Conservation (phyloP, 441 rosid species). For the Eruca vesicaria region DNA sequence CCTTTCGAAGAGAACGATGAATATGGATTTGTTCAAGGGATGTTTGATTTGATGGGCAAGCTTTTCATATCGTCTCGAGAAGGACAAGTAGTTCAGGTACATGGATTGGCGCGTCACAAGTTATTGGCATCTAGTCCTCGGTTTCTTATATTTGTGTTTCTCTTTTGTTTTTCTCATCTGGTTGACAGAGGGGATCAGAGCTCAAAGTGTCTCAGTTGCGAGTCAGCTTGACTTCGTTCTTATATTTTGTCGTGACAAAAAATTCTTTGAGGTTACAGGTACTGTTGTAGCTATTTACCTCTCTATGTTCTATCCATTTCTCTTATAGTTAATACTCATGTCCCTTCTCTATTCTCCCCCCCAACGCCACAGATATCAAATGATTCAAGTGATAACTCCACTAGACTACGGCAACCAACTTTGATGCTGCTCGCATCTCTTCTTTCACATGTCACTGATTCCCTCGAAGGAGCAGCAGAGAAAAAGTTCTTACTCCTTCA, state of each 20-base stretch:
- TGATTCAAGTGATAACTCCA: conserved; percentile 39
- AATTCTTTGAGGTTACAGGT: conserved; percentile 83
- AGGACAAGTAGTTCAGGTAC: conserved; percentile 52
- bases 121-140: conserved; percentile 1
- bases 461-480: conserved; percentile 87
- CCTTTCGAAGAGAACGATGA: conserved; percentile 88
- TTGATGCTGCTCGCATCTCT: conserved; percentile 60
- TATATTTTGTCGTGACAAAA: conserved; percentile 81
- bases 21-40: conserved; percentile 87
- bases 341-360: conserved; percentile 11
- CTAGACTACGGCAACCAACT: conserved; percentile 70
- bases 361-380: conserved; percentile 56
- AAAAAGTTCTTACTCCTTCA: conserved; percentile 76
- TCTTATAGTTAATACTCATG: neutral
- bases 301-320: neutral
- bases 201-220: conserved; percentile 58
- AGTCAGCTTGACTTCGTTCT: conserved; percentile 79
- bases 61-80: conserved; percentile 52
- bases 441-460: conserved; percentile 59
- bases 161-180: conserved; percentile 23
- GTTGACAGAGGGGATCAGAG: conserved; percentile 56
- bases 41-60: conserved; percentile 72
- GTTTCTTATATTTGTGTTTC: conserved; percentile 10
- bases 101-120: conserved; percentile 9
- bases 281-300: conserved; percentile 16